Conservation (phyloP, 768 basidiomycete genomes). For the Cystobasidium tubakii region DNA sequence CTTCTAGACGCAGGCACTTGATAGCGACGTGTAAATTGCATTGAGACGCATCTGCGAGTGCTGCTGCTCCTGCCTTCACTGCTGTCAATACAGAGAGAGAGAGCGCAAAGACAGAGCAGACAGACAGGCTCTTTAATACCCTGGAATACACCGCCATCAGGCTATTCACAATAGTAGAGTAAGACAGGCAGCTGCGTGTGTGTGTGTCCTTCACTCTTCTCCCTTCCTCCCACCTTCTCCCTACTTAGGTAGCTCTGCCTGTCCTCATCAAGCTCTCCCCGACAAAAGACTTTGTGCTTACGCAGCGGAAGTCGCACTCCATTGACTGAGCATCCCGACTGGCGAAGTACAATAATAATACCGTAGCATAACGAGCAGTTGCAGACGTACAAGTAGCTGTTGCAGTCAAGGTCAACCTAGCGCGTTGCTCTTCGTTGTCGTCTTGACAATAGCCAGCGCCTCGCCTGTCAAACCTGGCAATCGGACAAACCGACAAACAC, state of each 20-base stretch:
- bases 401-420: neutral
- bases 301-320: neutral
- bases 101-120: neutral
- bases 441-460: neutral
- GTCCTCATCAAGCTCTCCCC: neutral
- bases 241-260: too few relatives aligned
- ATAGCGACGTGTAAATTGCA: neutral
- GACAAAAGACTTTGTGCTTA: constrained; percentile 4
- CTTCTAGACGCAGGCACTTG: neutral
- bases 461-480: neutral
- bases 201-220: neutral
- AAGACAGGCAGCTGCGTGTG: neutral
- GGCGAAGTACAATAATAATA: neutral
- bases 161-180: neutral
- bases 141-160: neutral
- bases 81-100: neutral
- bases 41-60: neutral
- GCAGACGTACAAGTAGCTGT: neutral
- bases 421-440: neutral
- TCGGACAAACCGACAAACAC: neutral
- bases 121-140: neutral
- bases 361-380: neutral
- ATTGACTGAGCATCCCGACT: neutral
- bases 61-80: neutral
- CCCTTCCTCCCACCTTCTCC: neutral